phyloP scores from a whole-genome alignment of 345 rosid species.

The Populus ilicifolia region DNA sequence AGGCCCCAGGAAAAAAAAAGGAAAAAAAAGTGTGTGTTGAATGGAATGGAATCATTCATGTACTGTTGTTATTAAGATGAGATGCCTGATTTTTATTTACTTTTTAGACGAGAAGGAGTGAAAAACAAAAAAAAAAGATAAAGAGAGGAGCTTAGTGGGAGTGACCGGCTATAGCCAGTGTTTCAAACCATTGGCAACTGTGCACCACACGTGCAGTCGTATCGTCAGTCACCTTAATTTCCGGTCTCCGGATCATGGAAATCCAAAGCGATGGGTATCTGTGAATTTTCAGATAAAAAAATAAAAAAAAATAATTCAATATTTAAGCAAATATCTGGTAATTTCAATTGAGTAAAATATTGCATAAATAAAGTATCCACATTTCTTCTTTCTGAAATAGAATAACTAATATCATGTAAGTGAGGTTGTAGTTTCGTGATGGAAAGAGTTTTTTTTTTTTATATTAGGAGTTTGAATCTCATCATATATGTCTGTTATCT shows the following conservation, averaged over 20 bases:
- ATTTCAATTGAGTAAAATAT: not conserved
- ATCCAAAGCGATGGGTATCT: not conserved
- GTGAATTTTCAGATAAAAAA: too few species aligned
- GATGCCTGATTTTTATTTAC: not conserved
- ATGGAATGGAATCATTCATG: too few species aligned
- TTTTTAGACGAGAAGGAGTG: not conserved
- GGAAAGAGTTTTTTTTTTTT: too few species aligned
- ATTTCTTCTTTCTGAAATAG: not conserved
- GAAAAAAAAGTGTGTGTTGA: too few species aligned
- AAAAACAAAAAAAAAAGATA: too few species aligned
- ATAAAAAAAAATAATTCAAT: too few species aligned
- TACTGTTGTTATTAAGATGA: too few species aligned
- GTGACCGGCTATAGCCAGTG: constrained; percentile 19
- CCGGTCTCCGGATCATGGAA: not conserved
- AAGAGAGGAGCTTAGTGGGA: not conserved
- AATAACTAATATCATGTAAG: not conserved
- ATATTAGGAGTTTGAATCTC: too few species aligned
- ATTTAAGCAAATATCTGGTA: not conserved
- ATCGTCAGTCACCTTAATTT: constrained; percentile 10
- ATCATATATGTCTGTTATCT: too few species aligned
- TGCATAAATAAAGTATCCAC: not conserved
- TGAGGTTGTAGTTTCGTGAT: too few species aligned
- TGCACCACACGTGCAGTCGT: constrained; percentile 40
- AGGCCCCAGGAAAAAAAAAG: too few species aligned
- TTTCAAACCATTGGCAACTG: constrained; percentile 17